Conservation (phyloP, 192 early-diverging fungal species). For the Chytriomyces hyalinus region DNA sequence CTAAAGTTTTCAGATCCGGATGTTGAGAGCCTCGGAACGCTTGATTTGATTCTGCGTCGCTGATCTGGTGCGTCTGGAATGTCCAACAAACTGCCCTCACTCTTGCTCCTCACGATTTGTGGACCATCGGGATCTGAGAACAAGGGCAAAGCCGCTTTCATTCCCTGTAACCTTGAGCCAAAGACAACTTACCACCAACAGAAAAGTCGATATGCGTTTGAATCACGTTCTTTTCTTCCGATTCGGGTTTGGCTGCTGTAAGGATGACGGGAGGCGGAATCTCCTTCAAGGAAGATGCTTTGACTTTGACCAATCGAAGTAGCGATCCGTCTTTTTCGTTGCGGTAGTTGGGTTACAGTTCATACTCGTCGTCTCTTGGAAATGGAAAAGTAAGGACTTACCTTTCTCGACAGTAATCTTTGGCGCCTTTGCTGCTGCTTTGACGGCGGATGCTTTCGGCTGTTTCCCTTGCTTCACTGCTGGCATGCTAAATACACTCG, state of each 20-base stretch:
- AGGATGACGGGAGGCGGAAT: not conserved
- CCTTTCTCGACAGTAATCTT: not conserved
- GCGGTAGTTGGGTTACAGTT: no score
- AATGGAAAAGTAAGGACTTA: no score
- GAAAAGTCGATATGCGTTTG: no score
- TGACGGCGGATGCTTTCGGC: no score
- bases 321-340: not conserved
- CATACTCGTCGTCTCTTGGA: no score
- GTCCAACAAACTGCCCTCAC: not conserved
- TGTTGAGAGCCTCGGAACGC: not conserved
- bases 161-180: no score
- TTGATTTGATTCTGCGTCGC: not conserved
- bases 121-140: not conserved
- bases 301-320: not conserved
- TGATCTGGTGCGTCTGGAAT: not conserved
- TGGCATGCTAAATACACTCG: no score
- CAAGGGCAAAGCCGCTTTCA: not conserved
- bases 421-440: no score
- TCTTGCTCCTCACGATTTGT: not conserved
- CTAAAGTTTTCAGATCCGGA: not conserved
- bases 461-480: not conserved
- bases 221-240: no score
- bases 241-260: no score
- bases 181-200: no score
- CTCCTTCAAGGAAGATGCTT: constrained; percentile 6